These are phyloP conservation scores for Polychaeton citri DNA, from an alignment of 2,329 filamentous ascomycete species.

Conservation along the genomic window DNA sequence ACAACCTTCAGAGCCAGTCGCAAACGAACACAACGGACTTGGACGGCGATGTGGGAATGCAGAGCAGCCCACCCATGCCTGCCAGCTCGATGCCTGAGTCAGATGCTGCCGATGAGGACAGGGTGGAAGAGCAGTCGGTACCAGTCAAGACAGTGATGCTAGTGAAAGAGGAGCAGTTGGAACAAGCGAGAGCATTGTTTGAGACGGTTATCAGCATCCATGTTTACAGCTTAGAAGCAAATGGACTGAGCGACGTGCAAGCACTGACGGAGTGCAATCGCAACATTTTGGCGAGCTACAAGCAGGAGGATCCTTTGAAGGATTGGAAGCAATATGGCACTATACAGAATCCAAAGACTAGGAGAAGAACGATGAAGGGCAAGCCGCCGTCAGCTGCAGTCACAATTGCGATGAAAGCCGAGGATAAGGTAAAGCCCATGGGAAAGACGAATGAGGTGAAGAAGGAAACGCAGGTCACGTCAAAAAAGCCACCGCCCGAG, in stretches of 20 bases:
- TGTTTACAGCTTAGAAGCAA: constrained; percentile 70
- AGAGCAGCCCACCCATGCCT: constrained; percentile 53
- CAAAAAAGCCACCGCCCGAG: constrained; percentile 16
- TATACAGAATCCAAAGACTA: constrained; percentile 60
- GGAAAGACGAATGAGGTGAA: constrained; percentile 5
- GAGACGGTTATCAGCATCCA: constrained; percentile 66
- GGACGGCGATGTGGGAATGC: constrained; percentile 52
- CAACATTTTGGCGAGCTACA: constrained; percentile 44
- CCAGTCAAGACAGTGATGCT: constrained; percentile 48
- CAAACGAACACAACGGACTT: constrained; percentile 40
- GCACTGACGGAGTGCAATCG: constrained; percentile 56
- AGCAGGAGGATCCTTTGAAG: constrained; percentile 46
- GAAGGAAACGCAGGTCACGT: constrained; percentile 24
- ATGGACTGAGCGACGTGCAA: constrained; percentile 53
- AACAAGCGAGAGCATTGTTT: constrained; percentile 51
- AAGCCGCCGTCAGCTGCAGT: constrained; percentile 19
- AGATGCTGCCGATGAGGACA: constrained; percentile 4
- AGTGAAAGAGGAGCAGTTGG: constrained; percentile 57
- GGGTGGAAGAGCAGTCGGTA: background rate
- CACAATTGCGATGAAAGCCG: constrained; percentile 8
- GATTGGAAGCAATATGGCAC: constrained; percentile 53
- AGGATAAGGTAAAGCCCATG: constrained; percentile 7
- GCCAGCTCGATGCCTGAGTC: constrained; percentile 49
- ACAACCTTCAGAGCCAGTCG: background rate
- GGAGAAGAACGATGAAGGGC: constrained; percentile 33